Percentiles rank a stretch among this genome's conserved stretches.
phyloP scores from a whole-genome alignment of 176 grass and related monocot species.

The Paspalum notatum region DNA sequence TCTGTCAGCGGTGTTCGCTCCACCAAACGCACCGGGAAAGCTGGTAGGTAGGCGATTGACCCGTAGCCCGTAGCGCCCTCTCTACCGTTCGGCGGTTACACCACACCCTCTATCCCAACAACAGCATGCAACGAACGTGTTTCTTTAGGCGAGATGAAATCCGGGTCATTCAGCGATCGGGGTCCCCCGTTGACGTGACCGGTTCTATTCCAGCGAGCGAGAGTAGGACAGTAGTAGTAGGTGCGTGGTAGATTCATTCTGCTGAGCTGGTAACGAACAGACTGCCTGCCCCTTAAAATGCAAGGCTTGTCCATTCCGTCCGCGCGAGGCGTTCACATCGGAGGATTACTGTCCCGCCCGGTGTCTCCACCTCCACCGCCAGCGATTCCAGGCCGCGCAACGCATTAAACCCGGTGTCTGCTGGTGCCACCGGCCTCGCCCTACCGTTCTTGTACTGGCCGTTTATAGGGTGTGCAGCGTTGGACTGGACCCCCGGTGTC shows the following conservation, averaged over 20 bases:
- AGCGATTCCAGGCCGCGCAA: background rate
- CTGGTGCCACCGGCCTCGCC: background rate
- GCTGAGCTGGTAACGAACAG: background rate
- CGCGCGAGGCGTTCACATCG: background rate
- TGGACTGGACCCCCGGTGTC: background rate
- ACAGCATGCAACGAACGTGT: background rate
- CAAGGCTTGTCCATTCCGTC: background rate
- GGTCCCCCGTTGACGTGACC: background rate
- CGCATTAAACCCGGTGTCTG: background rate
- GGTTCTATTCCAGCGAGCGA: background rate
- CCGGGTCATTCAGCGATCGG: background rate
- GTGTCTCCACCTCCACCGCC: background rate
- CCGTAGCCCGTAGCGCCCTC: background rate
- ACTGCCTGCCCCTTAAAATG: background rate
- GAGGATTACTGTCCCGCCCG: no score
- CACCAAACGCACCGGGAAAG: slow-evolving; percentile 40
- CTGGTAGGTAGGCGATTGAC: slow-evolving; percentile 27
- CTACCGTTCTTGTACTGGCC: background rate
- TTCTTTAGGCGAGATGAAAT: background rate
- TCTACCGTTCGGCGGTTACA: background rate
- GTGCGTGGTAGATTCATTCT: background rate
- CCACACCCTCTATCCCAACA: slow-evolving; percentile 5
- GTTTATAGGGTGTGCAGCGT: background rate
- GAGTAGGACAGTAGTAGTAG: background rate
- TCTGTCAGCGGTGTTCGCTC: slow-evolving; percentile 25